A percentile compares a stretch with the other conserved stretches of the same genome.
phyloP scores from a whole-genome alignment of 2,329 filamentous ascomycete genomes.

The Didymella pinodella region DNA sequence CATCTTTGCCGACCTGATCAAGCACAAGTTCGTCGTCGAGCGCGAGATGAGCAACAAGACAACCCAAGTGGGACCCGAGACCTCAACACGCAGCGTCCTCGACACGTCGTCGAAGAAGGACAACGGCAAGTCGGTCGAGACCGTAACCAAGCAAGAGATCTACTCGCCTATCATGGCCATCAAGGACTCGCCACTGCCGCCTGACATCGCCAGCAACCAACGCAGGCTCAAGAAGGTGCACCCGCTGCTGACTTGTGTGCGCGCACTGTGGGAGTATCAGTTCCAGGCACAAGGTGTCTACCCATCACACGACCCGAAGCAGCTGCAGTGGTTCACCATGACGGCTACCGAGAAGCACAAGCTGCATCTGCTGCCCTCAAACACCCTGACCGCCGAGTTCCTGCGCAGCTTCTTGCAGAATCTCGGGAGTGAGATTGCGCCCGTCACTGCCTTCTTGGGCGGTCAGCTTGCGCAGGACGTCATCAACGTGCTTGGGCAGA shows the following conservation, averaged over 20 bases:
- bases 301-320: slow-evolving; percentile 60
- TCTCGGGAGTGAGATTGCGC: slow-evolving; percentile 81
- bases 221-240: slow-evolving; percentile 78
- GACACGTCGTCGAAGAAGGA: slow-evolving; percentile 71
- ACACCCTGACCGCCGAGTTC: slow-evolving; percentile 64
- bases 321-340: slow-evolving; percentile 76
- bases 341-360: slow-evolving; percentile 81
- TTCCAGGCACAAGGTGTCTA: slow-evolving; percentile 53
- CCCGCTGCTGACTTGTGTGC: slow-evolving; percentile 82
- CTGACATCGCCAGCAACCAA: slow-evolving; percentile 72
- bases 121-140: slow-evolving; percentile 73
- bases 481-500: slow-evolving; percentile 90
- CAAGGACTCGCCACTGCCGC: slow-evolving; percentile 74
- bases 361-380: slow-evolving; percentile 61
- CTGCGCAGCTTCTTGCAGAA: slow-evolving; percentile 87
- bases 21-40: slow-evolving; percentile 89
- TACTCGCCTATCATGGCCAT: slow-evolving; percentile 91
- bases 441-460: slow-evolving; percentile 87
- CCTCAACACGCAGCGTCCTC: slow-evolving; percentile 77
- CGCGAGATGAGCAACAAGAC: slow-evolving; percentile 80
- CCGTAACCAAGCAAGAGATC: slow-evolving; percentile 88
- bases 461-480: slow-evolving; percentile 94
- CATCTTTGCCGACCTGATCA: slow-evolving; percentile 91
- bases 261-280: slow-evolving; percentile 90
- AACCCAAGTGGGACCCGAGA: slow-evolving; percentile 68